Base-by-base conservation (phyloP, 208 protist species). In the Leishmania tarentolae region DNA sequence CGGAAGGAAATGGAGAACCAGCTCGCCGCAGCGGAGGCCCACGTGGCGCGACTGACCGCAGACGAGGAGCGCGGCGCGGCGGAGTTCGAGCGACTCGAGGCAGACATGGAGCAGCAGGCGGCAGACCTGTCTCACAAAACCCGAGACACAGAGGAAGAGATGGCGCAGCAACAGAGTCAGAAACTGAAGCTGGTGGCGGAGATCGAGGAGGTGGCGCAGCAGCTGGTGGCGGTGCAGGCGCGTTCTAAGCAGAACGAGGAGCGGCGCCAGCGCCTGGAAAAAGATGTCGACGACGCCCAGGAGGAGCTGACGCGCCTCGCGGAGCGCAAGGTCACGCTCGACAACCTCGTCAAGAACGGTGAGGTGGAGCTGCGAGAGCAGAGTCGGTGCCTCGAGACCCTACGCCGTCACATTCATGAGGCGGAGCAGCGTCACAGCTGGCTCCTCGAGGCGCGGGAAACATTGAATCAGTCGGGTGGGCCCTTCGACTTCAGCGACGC, bases 291-390 rank as follows among this genome's bases (percentile, higher is more conserved):
- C 37, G 92, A 95, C n/a, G 79, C 91, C 13, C 90, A 96, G 79
- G 86, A 94, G 76, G 92, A 95, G 76, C 86, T 96, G 56, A 89
- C 84, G 37, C 86, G 86, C 19, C 83, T 95, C 47, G 80, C 83
- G n/a, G 90, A 96, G 72, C 83, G 86, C 28, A 88, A 91, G 78
- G 81, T 80, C 11, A 85, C 88, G 37, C 80, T 96, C 31, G 92
- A 97, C 66, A 90, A 78, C 11, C n/a, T 92, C 44, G 82, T 91
- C 50, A 94, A 95, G 71, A 93, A 97, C 80, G 82, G 87, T 5
- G 94, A 98, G 80, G 91, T 95, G 37, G 94, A 95, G 71, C 79
- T 98, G 73, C 76, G 86, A 19, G 88, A 92, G n/a, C 61, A 83
- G 57, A 75, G 82, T 50, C 90, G 91, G 70, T 57, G 78, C 44